Conservation (phyloP, 257 asterid species). For the Nemophila menziesii region DNA sequence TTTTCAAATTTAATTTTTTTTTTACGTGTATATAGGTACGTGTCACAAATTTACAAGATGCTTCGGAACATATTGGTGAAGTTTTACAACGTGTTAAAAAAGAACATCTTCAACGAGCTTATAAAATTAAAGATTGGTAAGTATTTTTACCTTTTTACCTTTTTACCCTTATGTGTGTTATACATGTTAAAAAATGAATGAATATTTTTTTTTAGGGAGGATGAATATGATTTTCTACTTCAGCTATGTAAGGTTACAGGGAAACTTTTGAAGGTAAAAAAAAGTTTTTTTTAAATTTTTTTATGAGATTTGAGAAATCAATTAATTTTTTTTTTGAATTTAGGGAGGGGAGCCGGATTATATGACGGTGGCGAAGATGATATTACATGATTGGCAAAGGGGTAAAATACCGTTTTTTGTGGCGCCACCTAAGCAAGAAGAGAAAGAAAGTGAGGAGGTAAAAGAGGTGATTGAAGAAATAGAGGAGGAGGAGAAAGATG, state of each 20-base stretch:
- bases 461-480: too few species aligned
- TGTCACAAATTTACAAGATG: constrained; percentile 86
- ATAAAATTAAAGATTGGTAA: constrained; percentile 69
- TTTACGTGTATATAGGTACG: constrained; percentile 45
- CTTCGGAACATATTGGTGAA: constrained; percentile 93
- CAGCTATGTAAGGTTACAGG: constrained; percentile 81
- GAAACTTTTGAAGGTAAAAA: constrained; percentile 80
- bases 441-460: constrained; percentile 18
- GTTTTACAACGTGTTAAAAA: constrained; percentile 80
- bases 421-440: constrained; percentile 54
- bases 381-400: constrained; percentile 95
- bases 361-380: constrained; percentile 80
- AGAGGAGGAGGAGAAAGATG: constrained; percentile 20
- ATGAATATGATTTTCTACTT: constrained; percentile 69
- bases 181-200: background rate
- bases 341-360: constrained; percentile 97
- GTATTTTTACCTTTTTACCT: constrained; percentile 2
- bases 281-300: too few species aligned
- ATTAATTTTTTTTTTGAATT: background rate
- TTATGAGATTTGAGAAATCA: background rate
- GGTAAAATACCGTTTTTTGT: constrained; percentile 82
- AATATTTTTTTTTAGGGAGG: constrained; percentile 42
- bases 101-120: constrained; percentile 76
- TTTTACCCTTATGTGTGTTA: background rate
- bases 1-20: constrained; percentile 1